A percentile compares a stretch with the other conserved stretches of the same genome.
Conservation (phyloP, 2,329 filamentous ascomycete species). For the Graphium sp. region DNA sequence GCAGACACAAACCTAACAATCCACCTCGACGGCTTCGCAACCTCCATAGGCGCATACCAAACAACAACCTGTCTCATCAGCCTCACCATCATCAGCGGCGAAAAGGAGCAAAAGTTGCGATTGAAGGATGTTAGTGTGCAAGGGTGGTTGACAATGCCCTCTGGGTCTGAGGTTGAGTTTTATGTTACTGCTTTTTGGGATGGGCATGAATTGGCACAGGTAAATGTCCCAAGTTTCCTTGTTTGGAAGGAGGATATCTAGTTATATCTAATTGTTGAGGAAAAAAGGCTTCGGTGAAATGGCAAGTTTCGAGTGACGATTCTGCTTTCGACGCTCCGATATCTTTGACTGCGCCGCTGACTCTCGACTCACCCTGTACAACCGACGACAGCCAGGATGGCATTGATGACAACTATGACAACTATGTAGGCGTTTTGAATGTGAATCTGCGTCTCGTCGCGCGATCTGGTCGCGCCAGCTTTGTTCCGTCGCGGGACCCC, state of each 20-base stretch:
- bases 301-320: not conserved
- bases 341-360: slow-evolving; percentile 4
- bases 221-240: not conserved
- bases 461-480: slow-evolving; percentile 3
- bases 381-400: slow-evolving; percentile 3
- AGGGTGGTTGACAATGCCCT: not conserved
- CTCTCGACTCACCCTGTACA: slow-evolving; percentile 5
- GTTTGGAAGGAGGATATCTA: not conserved
- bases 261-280: not conserved
- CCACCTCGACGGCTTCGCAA: too few species aligned
- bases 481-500: slow-evolving; percentile 5
- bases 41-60: too few species aligned
- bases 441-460: slow-evolving; percentile 7
- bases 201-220: not conserved
- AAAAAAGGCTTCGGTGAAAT: not conserved
- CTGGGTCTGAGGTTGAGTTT: not conserved
- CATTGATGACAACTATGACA: too few species aligned
- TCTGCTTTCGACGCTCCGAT: slow-evolving; percentile 3
- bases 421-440: slow-evolving; percentile 7
- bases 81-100: not conserved
- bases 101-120: not conserved
- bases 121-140: slow-evolving; percentile 1
- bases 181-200: slow-evolving; percentile 2
- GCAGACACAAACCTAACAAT: too few species aligned
- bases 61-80: too few species aligned